A percentile compares a stretch with the other conserved stretches of the same genome.
Conservation (phyloP, 2,329 filamentous ascomycete genomes). For the Aspergillus awamori region DNA sequence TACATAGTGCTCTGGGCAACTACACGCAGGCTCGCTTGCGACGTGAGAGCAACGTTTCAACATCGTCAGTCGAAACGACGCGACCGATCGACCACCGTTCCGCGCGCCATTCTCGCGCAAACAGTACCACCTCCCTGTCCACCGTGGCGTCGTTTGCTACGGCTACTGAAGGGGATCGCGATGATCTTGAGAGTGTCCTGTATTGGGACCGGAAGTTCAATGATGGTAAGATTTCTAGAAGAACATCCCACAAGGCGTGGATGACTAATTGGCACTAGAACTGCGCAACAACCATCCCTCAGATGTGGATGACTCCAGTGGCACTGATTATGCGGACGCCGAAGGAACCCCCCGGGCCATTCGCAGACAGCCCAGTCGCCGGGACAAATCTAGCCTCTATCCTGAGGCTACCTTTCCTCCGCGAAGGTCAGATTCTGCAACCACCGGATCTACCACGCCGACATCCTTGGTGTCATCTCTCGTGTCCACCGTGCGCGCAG, state of each 20-base stretch:
- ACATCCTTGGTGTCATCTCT: conserved; percentile 38
- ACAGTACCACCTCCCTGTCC: conserved; percentile 63
- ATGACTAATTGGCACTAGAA: conserved; percentile 21
- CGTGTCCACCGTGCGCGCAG: conserved; percentile 43
- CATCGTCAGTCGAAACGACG: conserved; percentile 56
- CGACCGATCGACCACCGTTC: conserved; percentile 31
- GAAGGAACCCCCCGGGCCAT: conserved; percentile 30
- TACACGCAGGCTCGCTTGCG: conserved; percentile 40
- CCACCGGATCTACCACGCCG: conserved; percentile 34
- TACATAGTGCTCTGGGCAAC: conserved; percentile 86
- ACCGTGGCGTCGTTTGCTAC: conserved; percentile 66
- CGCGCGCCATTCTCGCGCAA: conserved; percentile 50
- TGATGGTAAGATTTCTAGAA: conserved; percentile 28
- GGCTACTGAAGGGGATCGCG: conserved; percentile 57
- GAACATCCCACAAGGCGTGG: not conserved
- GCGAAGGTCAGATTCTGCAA: conserved; percentile 31
- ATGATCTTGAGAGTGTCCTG: conserved; percentile 45
- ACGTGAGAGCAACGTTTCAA: conserved; percentile 42
- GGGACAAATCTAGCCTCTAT: not conserved
- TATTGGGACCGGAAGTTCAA: conserved; percentile 44
- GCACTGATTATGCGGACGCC: conserved; percentile 20
- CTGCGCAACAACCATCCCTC: conserved; percentile 28
- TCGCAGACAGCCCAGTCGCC: conserved; percentile 17
- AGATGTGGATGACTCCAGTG: conserved; percentile 17
- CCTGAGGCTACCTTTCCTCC: conserved; percentile 31